These are phyloP conservation scores for Aspergillus udagawae DNA, from an alignment of 2,329 filamentous ascomycete species.

Conservation along the genomic window DNA sequence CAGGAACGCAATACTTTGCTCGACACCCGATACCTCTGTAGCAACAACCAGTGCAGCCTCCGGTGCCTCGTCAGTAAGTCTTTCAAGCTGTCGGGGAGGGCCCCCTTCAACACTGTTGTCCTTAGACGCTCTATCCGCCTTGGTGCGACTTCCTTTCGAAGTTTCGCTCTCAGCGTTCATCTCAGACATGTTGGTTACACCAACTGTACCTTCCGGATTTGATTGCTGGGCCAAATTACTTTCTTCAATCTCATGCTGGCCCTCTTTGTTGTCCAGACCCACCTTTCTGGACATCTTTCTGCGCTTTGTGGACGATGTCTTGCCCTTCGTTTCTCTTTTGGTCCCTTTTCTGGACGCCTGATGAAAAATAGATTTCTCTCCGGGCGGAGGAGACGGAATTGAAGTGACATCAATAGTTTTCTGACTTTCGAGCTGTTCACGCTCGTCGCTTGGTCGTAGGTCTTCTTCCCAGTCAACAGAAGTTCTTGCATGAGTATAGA, in stretches of 20 bases:
- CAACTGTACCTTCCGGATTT: background rate
- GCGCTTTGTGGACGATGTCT: conserved; percentile 2
- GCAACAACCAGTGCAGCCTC: background rate
- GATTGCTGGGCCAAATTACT: background rate
- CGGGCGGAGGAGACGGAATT: conserved; percentile 13
- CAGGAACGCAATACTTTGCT: background rate
- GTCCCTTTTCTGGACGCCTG: background rate
- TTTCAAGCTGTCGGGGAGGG: background rate
- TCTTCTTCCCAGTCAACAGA: conserved; percentile 31
- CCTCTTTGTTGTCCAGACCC: background rate
- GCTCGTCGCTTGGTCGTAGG: conserved; percentile 22
- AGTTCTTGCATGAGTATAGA: conserved; percentile 12
- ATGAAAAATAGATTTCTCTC: conserved; percentile 1
- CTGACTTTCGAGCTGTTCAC: background rate
- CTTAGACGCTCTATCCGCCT: background rate
- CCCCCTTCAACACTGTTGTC: background rate
- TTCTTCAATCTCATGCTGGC: background rate
- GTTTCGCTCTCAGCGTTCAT: background rate
- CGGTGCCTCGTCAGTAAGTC: background rate
- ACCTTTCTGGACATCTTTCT: background rate
- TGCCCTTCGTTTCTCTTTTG: conserved; percentile 1
- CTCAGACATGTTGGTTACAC: background rate
- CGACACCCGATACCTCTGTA: background rate
- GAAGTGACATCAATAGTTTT: conserved; percentile 8
- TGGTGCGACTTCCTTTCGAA: background rate